Evolutionary conservation across 768 basidiomycete species (phyloP).

Genomic region (Termitomyces eurrhizus): DNA sequence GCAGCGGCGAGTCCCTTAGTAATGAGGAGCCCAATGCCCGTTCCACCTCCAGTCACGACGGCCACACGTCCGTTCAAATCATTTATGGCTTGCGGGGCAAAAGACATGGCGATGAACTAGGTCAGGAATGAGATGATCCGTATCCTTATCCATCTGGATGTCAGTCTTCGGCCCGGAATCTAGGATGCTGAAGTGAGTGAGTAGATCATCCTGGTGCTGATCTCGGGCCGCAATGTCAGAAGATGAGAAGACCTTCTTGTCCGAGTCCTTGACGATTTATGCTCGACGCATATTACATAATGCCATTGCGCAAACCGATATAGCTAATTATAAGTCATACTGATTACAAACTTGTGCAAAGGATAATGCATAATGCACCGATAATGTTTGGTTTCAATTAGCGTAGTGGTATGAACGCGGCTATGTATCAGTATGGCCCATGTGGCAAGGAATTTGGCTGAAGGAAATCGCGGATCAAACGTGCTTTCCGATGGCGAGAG

Average conservation of each 20-base stretch:
- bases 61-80: slow-evolving; percentile 57
- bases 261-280: background rate
- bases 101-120: slow-evolving; percentile 21
- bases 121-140: slow-evolving; percentile 5
- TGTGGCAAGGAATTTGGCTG: slow-evolving; percentile 7
- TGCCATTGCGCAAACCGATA: background rate
- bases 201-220: background rate
- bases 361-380: too few relatives aligned
- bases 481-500: slow-evolving; percentile 12
- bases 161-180: slow-evolving; percentile 5
- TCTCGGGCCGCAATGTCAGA: slow-evolving; percentile 1
- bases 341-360: too few relatives aligned
- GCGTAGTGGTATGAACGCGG: background rate
- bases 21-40: slow-evolving; percentile 61
- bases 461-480: slow-evolving; percentile 6
- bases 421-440: background rate
- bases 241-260: background rate
- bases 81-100: slow-evolving; percentile 35
- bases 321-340: too few relatives aligned
- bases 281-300: background rate
- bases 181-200: slow-evolving; percentile 2
- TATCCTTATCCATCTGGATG: background rate
- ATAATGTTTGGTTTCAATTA: background rate
- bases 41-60: slow-evolving; percentile 51
- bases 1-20: slow-evolving; percentile 69